Evolutionary conservation across 108 stramenopile species (phyloP).

Genomic region (Fistulifera solaris): DNA sequence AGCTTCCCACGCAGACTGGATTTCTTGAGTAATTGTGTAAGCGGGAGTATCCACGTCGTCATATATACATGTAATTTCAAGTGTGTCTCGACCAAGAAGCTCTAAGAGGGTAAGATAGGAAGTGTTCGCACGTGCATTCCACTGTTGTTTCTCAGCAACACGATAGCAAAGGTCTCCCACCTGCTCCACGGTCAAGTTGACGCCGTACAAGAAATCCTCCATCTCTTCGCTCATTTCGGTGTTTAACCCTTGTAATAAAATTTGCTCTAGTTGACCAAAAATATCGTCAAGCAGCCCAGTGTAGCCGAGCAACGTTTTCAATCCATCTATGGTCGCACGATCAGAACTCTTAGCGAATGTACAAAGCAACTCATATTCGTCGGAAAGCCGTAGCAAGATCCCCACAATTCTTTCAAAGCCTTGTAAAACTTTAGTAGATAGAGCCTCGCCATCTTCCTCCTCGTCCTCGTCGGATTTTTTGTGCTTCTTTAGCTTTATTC

Average conservation of each 20-base stretch:
- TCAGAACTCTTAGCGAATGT: conserved; percentile 32
- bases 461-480: conserved; percentile 1
- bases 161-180: conserved; percentile 32
- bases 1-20: conserved; percentile 35
- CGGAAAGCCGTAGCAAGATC: conserved; percentile 36
- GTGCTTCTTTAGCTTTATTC: conserved; percentile 1
- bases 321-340: conserved; percentile 17
- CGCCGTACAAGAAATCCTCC: conserved; percentile 32
- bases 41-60: conserved; percentile 36
- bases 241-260: conserved; percentile 27
- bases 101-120: conserved; percentile 40
- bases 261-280: conserved; percentile 34
- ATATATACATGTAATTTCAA: conserved; percentile 28
- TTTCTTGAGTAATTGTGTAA: conserved; percentile 22
- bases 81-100: conserved; percentile 32
- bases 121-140: conserved; percentile 39
- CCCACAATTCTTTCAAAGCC: conserved; percentile 41
- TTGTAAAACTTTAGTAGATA: conserved; percentile 25
- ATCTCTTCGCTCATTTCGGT: conserved; percentile 34
- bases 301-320: conserved; percentile 34
- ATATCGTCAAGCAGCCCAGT: conserved; percentile 27
- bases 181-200: conserved; percentile 30
- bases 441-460: conserved; percentile 9
- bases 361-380: conserved; percentile 37
- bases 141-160: conserved; percentile 40